Evolutionary conservation across 2,329 filamentous ascomycete genomes (phyloP), one percentile per base, ranked within the genome.

Genomic region (Pseudogymnoascus sp.): DNA sequence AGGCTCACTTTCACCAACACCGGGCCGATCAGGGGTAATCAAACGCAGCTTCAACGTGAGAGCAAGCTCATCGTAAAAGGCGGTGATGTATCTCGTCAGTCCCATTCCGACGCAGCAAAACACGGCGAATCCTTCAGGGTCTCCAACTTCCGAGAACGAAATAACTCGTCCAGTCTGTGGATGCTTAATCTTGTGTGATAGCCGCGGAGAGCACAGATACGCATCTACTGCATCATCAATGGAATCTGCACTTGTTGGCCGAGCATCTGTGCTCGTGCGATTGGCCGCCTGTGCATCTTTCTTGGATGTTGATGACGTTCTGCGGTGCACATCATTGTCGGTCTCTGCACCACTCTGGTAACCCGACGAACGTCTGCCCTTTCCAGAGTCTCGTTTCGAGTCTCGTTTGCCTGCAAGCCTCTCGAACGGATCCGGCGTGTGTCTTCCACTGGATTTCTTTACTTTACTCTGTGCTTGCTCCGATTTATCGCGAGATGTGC

Each of bases 91-190:
- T 74, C 94, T 85, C 9, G 94, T 99, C 69, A 99, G 76, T 0
- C 94, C 94, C 94, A 99, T 99, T 18, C 94, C 94, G 2, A 99
- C 92, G 70, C 94, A 99, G 72, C 94, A 95, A 68, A 99, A 92
- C 1, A 99, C 90, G 2, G 92, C 93, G 67, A 88, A 93, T 1
- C 94, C 94, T 45, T 93, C 85, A 0, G 92, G 87, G 72, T 97
- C 92, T 12, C 94, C 94, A 2, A 99, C 94, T 73, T 99, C 94
- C 0, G 93, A 97, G 71, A 97, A 99, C 0, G 92, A 95, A 67
- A 99, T 97, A 2, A 88, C 81, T 13, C 94, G 86, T 1, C 92
- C 92, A 0, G 90, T 95, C 63, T 90, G 87, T 0, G 92, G 91
- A 74, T 97, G 90, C 21, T 82, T 81, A 60, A 97, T 90, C 74